Conservation (phyloP, 1,284 basidiomycete genomes). For the Lignosus rhinocerotis region DNA sequence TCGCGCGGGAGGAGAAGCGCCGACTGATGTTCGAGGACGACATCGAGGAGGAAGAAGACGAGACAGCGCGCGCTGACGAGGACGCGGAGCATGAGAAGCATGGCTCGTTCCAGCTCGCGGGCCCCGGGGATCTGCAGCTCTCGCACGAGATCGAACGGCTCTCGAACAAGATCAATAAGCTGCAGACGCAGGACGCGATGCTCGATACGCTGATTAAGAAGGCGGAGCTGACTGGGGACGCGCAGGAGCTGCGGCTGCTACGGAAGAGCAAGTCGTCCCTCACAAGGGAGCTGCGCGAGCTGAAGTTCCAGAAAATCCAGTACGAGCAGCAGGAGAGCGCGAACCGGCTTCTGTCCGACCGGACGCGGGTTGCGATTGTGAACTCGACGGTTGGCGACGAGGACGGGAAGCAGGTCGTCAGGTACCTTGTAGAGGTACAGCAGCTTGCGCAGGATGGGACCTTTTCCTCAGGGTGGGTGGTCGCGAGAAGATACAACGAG, state of each 20-base stretch:
- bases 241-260: conserved; percentile 81
- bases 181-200: conserved; percentile 81
- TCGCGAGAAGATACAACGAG: conserved; percentile 91
- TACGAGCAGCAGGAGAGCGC: conserved; percentile 90
- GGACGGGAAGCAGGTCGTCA: conserved; percentile 85
- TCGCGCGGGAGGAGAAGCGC: conserved; percentile 16
- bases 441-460: conserved; percentile 79
- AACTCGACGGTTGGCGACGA: conserved; percentile 78
- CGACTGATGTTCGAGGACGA: conserved; percentile 34
- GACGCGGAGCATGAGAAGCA: conserved; percentile 46
- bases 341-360: conserved; percentile 78
- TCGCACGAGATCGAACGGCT: conserved; percentile 81
- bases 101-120: conserved; percentile 68
- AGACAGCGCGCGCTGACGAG: conserved; percentile 42
- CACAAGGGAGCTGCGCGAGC: conserved; percentile 79
- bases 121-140: conserved; percentile 85
- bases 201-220: conserved; percentile 88
- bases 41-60: conserved; percentile 43
- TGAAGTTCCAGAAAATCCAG: conserved; percentile 87
- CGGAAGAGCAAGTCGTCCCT: conserved; percentile 81
- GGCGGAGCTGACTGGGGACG: conserved; percentile 91
- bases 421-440: conserved; percentile 91
- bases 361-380: conserved; percentile 78
- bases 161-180: conserved; percentile 70
- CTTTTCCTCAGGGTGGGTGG: conserved; percentile 85